Conservation (phyloP, 441 rosid species). For the Biscutella laevigata region DNA sequence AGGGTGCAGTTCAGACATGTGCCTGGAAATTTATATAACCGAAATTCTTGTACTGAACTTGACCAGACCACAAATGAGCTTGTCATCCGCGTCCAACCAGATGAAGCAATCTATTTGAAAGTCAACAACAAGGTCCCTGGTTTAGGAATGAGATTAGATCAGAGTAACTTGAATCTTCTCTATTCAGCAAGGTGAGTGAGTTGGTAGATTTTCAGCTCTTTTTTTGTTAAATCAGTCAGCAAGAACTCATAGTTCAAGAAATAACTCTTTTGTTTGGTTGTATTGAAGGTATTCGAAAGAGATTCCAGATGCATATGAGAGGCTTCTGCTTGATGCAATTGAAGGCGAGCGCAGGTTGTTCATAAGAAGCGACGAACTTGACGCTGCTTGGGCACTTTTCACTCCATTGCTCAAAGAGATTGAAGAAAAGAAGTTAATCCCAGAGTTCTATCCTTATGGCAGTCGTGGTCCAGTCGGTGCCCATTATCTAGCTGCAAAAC, state of each 20-base stretch:
- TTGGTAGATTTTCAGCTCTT: no score
- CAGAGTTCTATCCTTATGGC: conserved; percentile 77
- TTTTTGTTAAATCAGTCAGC: no score
- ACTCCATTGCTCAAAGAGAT: conserved; percentile 69
- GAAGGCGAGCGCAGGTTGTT: conserved; percentile 89
- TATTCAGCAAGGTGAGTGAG: conserved; percentile 63
- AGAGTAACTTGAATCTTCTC: conserved; percentile 73
- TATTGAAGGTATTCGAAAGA: conserved; percentile 63
- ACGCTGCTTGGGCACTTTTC: conserved; percentile 83
- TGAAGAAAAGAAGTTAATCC: conserved; percentile 60
- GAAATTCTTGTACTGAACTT: conserved; percentile 60
- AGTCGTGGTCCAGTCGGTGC: conserved; percentile 95
- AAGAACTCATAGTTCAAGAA: no score
- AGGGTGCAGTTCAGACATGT: conserved; percentile 82
- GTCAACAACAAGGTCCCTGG: conserved; percentile 95
- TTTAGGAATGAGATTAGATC: conserved; percentile 85
- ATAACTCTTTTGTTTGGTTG: no score
- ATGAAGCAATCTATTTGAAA: conserved; percentile 90
- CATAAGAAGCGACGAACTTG: conserved; percentile 85
- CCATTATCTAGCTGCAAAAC: conserved; percentile 83
- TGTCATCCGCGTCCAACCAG: conserved; percentile 82
- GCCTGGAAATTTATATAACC: conserved; percentile 75
- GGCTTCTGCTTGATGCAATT: conserved; percentile 80
- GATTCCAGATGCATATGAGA: conserved; percentile 96
- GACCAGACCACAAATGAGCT: conserved; percentile 85